phyloP scores from a whole-genome alignment of 2,329 filamentous ascomycete species.

The Cercospora sp. region DNA sequence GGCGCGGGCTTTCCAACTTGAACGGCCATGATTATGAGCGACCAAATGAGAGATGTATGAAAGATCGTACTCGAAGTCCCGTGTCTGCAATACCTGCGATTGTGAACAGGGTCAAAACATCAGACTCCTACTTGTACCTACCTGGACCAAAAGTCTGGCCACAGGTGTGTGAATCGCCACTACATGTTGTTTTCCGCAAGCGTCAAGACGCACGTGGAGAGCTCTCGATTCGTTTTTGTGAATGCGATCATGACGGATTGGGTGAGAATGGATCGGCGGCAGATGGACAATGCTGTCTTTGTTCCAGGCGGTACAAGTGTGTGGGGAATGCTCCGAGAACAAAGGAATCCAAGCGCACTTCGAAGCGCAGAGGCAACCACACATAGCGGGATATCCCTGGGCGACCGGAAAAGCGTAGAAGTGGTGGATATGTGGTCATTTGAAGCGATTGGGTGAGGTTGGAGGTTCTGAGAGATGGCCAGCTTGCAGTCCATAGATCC shows the following conservation, averaged over 20 bases:
- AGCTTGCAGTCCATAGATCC: background rate
- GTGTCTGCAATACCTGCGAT: background rate
- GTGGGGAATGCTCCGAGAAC: background rate
- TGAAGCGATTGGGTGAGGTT: background rate
- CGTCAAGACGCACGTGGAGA: background rate
- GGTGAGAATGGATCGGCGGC: background rate
- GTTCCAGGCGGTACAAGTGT: background rate
- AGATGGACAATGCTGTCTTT: constrained; percentile 1
- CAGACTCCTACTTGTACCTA: background rate
- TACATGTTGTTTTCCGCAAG: background rate
- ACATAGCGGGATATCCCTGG: background rate
- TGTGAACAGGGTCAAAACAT: background rate
- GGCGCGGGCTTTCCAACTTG: constrained; percentile 36
- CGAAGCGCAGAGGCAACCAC: background rate
- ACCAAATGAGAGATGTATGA: background rate
- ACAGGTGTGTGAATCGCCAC: background rate
- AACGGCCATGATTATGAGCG: constrained; percentile 4
- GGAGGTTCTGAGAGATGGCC: background rate
- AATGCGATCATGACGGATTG: background rate
- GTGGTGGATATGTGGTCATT: background rate
- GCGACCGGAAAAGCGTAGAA: background rate
- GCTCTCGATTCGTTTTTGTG: background rate
- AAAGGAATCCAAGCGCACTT: background rate
- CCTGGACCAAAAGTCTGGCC: background rate
- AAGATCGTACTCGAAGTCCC: background rate